Base-by-base conservation (phyloP, 1,284 basidiomycete genomes). In the Ustanciosporium gigantosporum region DNA sequence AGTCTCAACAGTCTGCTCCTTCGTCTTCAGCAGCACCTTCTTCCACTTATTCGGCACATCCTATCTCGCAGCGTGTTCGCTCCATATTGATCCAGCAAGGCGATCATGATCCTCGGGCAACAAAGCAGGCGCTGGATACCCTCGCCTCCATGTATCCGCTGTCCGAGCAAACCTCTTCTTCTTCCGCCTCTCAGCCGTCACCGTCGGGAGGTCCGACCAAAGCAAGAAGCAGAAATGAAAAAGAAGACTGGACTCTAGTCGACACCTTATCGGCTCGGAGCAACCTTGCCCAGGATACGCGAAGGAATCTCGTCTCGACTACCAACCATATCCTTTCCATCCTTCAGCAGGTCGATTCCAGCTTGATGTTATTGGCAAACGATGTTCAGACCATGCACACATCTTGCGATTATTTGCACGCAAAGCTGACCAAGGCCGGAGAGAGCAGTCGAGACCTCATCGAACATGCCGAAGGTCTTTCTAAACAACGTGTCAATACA, bases 331-430 rank as follows among this genome's bases (percentile, higher is more conserved):
- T 96, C 77, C 78, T 96, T 43, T 82, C 84, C 29, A 89, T 89
- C 0, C 88, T 96, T 50, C 85, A 85, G 11, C 86, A 90, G 66
- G 90, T 95, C 19, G 89, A 95, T 80, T 83, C 88, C 81, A 91
- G 42, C 11, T 46, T 71, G 11, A 43, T 67, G 19, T 47, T 49
- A 5, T 51, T 71, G 15, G 47, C 41, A 2, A 29, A 50, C 19
- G 46, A 59, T 20, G 44, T 68, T 13, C 41, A 34, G 2, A 29
- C 36, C 8, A 68, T 62, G 61, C 51, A 49, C 31, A 16, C 39
- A 4, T 46, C 51, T 9, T 65, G 57, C 55, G 49, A 68, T 31
- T 38, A 46, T 11, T 41, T 62, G n/a, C 40, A 61, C 20, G 19
- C 37, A 24, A 46, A 52, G 23, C 38, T 67, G 8, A 19, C 21